Percentiles rank a stretch among this genome's conserved stretches.
Conservation (phyloP, 129 eudicot genomes). For the Chrysanthemum lavandulifolium region DNA sequence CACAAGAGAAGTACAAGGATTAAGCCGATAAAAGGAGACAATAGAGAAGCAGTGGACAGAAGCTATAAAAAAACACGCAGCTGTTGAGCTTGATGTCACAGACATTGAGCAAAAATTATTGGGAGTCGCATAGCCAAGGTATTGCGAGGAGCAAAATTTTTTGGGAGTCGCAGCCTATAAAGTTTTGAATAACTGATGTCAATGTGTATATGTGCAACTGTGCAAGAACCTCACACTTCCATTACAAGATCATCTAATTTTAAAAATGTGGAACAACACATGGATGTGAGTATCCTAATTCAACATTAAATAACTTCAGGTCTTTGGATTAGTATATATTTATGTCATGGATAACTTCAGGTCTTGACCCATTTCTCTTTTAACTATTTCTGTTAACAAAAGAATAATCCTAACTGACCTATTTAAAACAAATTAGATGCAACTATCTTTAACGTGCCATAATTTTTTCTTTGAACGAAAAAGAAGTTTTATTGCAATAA, state of each 20-base stretch:
- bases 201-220: neutral
- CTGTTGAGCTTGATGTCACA: slow-evolving; percentile 88
- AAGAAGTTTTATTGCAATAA: too few relatives aligned
- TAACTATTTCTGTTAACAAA: too few relatives aligned
- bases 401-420: too few relatives aligned
- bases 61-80: slow-evolving; percentile 74
- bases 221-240: neutral
- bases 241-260: slow-evolving; percentile 2
- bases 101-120: slow-evolving; percentile 70
- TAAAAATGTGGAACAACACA: neutral
- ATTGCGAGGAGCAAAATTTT: too few relatives aligned
- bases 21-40: slow-evolving; percentile 78
- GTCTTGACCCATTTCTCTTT: too few relatives aligned
- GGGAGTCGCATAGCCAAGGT: slow-evolving; percentile 75
- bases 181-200: neutral
- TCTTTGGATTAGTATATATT: too few relatives aligned
- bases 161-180: too few relatives aligned
- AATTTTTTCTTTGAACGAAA: too few relatives aligned
- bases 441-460: too few relatives aligned
- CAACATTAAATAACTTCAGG: neutral
- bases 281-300: neutral
- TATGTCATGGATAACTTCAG: too few relatives aligned
- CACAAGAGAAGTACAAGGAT: slow-evolving; percentile 75
- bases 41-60: slow-evolving; percentile 74
- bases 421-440: too few relatives aligned